Evolutionary conservation across 495 filamentous ascomycete genomes (phyloP).

Genomic region (Copromyces sp.): DNA sequence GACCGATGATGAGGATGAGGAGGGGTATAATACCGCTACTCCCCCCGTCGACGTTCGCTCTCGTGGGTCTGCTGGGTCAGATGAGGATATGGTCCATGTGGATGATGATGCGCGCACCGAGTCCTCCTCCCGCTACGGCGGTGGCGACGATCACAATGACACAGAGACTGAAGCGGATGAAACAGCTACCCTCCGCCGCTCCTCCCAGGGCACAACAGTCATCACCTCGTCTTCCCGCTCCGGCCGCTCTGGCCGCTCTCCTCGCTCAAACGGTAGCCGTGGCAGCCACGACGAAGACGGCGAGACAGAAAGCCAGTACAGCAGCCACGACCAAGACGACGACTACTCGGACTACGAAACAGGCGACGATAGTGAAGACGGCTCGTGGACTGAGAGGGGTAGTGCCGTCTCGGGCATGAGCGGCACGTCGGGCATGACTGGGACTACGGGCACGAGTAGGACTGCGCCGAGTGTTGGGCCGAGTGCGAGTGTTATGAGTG

Average conservation of each 20-base stretch:
- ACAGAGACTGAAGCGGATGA: conserved; percentile 8
- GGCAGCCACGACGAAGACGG: background rate
- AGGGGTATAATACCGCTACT: background rate
- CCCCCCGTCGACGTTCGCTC: background rate
- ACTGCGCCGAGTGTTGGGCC: background rate
- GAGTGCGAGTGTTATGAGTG: background rate
- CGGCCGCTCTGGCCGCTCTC: background rate
- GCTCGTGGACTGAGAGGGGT: conserved; percentile 29
- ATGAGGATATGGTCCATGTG: background rate
- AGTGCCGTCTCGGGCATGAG: background rate
- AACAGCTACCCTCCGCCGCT: conserved; percentile 17
- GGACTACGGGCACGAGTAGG: conserved; percentile 7
- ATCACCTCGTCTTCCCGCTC: conserved; percentile 44
- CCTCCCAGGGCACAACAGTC: conserved; percentile 32
- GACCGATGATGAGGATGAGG: conserved; percentile 7
- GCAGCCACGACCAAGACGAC: conserved; percentile 8
- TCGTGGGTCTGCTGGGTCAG: background rate
- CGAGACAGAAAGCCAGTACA: background rate
- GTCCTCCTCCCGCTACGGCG: background rate
- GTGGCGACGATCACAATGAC: background rate
- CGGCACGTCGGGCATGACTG: conserved; percentile 35
- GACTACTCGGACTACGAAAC: conserved; percentile 24
- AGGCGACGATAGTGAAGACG: conserved; percentile 21
- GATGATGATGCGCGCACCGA: background rate
- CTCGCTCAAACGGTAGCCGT: background rate